These are phyloP conservation scores for Trichophyton schoenleinii DNA, from an alignment of 2,329 filamentous ascomycete genomes.

Conservation along the genomic window DNA sequence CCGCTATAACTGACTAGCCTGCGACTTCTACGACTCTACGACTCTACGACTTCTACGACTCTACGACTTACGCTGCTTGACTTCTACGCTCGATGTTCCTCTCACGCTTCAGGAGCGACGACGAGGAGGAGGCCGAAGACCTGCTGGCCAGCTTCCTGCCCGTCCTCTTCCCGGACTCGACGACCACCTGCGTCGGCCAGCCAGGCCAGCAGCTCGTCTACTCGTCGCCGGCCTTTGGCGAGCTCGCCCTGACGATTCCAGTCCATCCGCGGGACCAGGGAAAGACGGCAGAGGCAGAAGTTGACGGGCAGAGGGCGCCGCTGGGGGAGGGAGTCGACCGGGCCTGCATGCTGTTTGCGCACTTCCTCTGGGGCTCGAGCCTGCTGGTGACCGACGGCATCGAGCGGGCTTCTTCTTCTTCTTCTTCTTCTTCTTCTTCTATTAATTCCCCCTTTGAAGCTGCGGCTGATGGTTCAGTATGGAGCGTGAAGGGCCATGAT, in stretches of 20 bases:
- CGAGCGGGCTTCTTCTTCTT: conserved; percentile 13
- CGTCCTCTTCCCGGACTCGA: conserved; percentile 45
- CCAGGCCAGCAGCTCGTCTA: conserved; percentile 41
- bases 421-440: background rate
- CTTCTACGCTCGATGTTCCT: background rate
- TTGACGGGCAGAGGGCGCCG: conserved; percentile 11
- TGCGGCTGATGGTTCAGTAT: conserved; percentile 16
- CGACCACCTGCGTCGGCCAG: conserved; percentile 43
- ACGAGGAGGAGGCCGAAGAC: conserved; percentile 34
- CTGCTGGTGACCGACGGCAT: conserved; percentile 33
- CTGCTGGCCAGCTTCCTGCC: conserved; percentile 43
- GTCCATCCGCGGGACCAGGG: conserved; percentile 30
- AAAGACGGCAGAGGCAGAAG: background rate
- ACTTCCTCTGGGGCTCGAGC: conserved; percentile 47
- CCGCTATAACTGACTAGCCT: background rate
- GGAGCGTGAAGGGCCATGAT: conserved; percentile 37
- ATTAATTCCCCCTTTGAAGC: background rate
- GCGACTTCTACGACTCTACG: background rate
- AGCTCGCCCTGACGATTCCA: conserved; percentile 30
- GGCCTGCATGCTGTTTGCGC: conserved; percentile 41
- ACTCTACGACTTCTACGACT: too few species aligned
- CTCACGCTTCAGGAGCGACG: background rate
- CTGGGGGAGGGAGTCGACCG: conserved; percentile 6
- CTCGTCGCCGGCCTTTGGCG: conserved; percentile 29
- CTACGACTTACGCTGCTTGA: too few species aligned